Percentiles rank a stretch among this genome's conserved stretches.
phyloP scores from a whole-genome alignment of 371 early-diverging fungal species.

The Zancudomyces culisetae region DNA sequence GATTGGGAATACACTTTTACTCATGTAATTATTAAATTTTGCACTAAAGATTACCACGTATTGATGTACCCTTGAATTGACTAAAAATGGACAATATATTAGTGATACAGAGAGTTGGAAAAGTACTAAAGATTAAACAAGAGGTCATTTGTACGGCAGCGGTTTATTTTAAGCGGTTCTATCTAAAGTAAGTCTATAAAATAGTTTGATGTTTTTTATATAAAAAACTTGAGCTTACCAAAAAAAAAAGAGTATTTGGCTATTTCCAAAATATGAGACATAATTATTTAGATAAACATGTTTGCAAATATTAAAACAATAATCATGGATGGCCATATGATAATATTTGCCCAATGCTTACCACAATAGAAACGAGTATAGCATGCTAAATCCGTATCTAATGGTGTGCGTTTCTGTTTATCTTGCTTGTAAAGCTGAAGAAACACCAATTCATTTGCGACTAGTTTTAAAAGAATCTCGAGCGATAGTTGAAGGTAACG shows the following conservation, averaged over 20 bases:
- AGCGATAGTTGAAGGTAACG: constrained; percentile 34
- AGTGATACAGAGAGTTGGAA: constrained; percentile 66
- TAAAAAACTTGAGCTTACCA: too few relatives aligned
- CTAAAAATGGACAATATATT: background rate
- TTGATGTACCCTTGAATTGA: background rate
- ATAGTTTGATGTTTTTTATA: too few relatives aligned
- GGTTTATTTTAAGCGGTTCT: constrained; percentile 78
- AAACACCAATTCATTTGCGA: constrained; percentile 69
- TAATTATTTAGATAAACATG: background rate
- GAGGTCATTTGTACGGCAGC: constrained; percentile 68
- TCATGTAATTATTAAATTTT: background rate
- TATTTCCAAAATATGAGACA: too few relatives aligned
- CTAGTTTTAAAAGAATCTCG: constrained; percentile 51
- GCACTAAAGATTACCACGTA: background rate
- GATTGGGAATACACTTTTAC: background rate
- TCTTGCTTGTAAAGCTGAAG: constrained; percentile 76
- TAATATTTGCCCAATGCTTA: background rate
- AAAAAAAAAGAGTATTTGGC: too few relatives aligned
- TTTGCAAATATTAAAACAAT: background rate
- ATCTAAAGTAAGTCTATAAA: constrained; percentile 39
- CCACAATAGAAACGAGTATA: constrained; percentile 50
- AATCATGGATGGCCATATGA: background rate
- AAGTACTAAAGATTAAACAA: constrained; percentile 48
- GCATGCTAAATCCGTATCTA: constrained; percentile 51
- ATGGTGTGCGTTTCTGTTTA: constrained; percentile 65